These are phyloP conservation scores for Aspergillus carlsbadensis DNA, from an alignment of 495 filamentous ascomycete species.

Conservation along the genomic window DNA sequence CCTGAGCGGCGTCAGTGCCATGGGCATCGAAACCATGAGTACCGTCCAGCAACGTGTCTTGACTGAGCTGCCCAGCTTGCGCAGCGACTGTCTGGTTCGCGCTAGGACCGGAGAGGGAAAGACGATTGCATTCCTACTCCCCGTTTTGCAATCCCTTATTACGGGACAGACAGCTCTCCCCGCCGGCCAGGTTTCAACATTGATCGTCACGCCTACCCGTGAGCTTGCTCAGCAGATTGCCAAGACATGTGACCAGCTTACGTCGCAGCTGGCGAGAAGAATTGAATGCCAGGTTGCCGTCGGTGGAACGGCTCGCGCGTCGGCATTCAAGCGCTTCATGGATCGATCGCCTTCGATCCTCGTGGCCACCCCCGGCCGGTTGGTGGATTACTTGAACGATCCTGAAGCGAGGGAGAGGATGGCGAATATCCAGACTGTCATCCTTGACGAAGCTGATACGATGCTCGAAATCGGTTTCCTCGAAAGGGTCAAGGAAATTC, in stretches of 20 bases:
- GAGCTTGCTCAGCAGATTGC: slow-evolving; percentile 69
- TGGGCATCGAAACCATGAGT: slow-evolving; percentile 51
- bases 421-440: slow-evolving; percentile 53
- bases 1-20: slow-evolving; percentile 44
- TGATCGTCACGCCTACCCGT: slow-evolving; percentile 65
- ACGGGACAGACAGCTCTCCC: slow-evolving; percentile 23
- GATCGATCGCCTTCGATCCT: slow-evolving; percentile 52
- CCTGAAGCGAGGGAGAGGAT: slow-evolving; percentile 40
- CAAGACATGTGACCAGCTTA: slow-evolving; percentile 53
- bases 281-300: slow-evolving; percentile 52
- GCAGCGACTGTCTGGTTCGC: slow-evolving; percentile 62
- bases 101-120: slow-evolving; percentile 87
- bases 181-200: slow-evolving; percentile 54
- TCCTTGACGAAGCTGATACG: slow-evolving; percentile 68
- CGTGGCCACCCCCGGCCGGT: slow-evolving; percentile 62
- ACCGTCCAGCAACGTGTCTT: slow-evolving; percentile 58
- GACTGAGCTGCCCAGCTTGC: slow-evolving; percentile 48
- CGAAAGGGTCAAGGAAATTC: neutral
- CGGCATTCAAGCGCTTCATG: slow-evolving; percentile 45
- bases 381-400: slow-evolving; percentile 60
- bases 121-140: slow-evolving; percentile 76
- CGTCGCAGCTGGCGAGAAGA: slow-evolving; percentile 32
- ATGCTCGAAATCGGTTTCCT: slow-evolving; percentile 63
- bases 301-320: slow-evolving; percentile 51
- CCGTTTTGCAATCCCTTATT: slow-evolving; percentile 68